These are phyloP conservation scores for Gymnopus androsaceus DNA, from an alignment of 1,284 basidiomycete species.

Conservation along the genomic window DNA sequence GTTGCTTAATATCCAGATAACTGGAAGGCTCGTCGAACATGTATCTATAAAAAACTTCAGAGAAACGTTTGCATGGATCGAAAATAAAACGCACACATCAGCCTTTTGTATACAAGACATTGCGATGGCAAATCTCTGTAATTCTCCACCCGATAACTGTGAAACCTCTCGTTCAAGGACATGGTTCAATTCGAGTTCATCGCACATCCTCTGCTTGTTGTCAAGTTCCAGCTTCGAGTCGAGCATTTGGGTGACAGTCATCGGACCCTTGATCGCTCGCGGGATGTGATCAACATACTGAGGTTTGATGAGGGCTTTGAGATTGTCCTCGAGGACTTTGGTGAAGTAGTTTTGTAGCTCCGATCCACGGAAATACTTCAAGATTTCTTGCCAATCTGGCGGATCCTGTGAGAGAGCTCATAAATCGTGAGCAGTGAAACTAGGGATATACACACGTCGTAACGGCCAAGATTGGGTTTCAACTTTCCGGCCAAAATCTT, in stretches of 20 bases:
- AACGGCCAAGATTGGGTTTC: constrained; percentile 90
- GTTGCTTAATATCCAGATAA: constrained; percentile 94
- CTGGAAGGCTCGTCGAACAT: constrained; percentile 98
- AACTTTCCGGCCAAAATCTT: constrained; percentile 95
- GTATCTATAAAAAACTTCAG: constrained; percentile 53
- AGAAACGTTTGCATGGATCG: constrained; percentile 10
- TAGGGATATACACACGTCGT: constrained; percentile 63
- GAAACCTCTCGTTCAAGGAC: constrained; percentile 82
- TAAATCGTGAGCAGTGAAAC: constrained; percentile 9
- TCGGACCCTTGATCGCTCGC: constrained; percentile 86
- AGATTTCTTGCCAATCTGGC: constrained; percentile 96
- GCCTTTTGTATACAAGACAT: constrained; percentile 92
- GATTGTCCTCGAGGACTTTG: constrained; percentile 96
- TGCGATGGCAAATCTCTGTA: constrained; percentile 94
- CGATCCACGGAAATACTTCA: constrained; percentile 96
- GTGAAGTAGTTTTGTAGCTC: constrained; percentile 99
- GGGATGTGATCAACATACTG: constrained; percentile 99
- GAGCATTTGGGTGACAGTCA: constrained; percentile 88
- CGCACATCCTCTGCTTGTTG: constrained; percentile 82
- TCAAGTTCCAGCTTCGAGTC: constrained; percentile 83
- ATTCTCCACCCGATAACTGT: constrained; percentile 92
- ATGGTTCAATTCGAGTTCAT: constrained; percentile 83
- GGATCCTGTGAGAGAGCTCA: constrained; percentile 64
- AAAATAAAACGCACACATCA: constrained; percentile 63
- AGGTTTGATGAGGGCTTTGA: constrained; percentile 97